A percentile compares a stretch with the other conserved stretches of the same genome.
Evolutionary conservation across 2,329 filamentous ascomycete genomes (phyloP).

Genomic region (Fusarium camptoceras): DNA sequence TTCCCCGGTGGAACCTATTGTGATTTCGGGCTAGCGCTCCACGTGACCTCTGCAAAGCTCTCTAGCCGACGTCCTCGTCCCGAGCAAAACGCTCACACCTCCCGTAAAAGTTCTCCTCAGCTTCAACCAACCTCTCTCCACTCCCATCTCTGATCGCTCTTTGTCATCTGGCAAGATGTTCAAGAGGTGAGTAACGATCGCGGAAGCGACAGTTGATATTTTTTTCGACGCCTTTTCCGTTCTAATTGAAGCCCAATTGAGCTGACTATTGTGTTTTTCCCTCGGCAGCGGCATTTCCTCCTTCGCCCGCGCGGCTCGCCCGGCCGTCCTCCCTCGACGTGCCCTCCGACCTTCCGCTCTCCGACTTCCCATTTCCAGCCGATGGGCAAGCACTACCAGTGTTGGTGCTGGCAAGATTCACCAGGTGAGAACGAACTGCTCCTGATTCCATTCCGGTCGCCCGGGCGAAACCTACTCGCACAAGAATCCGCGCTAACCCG

Average conservation of each 20-base stretch:
- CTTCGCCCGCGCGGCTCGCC: conserved; percentile 71
- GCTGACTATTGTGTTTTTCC: conserved; percentile 49
- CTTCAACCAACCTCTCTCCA: conserved; percentile 66
- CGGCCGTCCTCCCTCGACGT: conserved; percentile 68
- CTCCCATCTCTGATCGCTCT: conserved; percentile 71
- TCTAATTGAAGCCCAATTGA: conserved; percentile 65
- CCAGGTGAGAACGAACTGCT: conserved; percentile 63
- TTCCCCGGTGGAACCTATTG: conserved; percentile 34
- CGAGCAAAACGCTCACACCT: conserved; percentile 62
- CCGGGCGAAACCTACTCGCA: conserved; percentile 27
- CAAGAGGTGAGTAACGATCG: conserved; percentile 75
- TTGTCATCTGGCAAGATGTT: conserved; percentile 81
- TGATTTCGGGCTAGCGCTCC: conserved; percentile 50
- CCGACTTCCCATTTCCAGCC: conserved; percentile 66
- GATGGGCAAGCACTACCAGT: conserved; percentile 69
- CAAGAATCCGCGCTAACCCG: conserved; percentile 39
- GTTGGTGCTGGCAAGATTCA: conserved; percentile 75
- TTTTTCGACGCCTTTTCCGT: conserved; percentile 36
- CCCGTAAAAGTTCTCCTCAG: conserved; percentile 62
- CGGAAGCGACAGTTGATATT: conserved; percentile 47
- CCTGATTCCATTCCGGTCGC: conserved; percentile 39
- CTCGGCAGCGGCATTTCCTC: conserved; percentile 73
- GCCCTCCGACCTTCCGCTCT: conserved; percentile 67
- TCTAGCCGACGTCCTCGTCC: conserved; percentile 56
- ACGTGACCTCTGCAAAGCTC: conserved; percentile 59